Percentiles rank a stretch among this genome's conserved stretches.
These are phyloP conservation scores for Ophiocordyceps unilateralis DNA, from an alignment of 2,329 filamentous ascomycete genomes.

Conservation along the genomic window DNA sequence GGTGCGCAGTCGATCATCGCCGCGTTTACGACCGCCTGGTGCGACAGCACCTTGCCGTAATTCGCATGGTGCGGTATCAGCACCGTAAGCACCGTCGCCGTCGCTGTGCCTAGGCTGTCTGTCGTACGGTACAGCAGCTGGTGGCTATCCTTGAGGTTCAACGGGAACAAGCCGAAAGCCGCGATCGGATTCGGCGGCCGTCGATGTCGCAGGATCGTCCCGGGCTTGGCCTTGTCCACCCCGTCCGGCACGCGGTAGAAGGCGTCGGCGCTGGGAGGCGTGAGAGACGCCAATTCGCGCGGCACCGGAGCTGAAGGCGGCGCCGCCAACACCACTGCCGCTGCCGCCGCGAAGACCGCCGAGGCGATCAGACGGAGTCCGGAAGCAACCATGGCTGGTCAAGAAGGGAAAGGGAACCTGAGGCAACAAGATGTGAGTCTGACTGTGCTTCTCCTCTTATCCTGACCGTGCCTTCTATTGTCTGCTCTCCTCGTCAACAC, in stretches of 20 bases:
- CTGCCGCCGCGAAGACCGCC: not conserved
- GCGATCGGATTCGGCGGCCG: constrained; percentile 7
- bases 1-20: constrained; percentile 17
- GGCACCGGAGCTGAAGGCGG: not conserved
- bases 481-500: not conserved
- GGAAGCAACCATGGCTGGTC: not conserved
- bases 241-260: constrained; percentile 8
- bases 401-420: not conserved
- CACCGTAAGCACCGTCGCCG: constrained; percentile 20
- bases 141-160: constrained; percentile 6
- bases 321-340: not conserved
- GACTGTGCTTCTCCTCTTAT: not conserved
- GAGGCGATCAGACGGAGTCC: not conserved
- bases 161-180: constrained; percentile 5
- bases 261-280: constrained; percentile 7
- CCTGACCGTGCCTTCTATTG: not conserved
- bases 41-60: constrained; percentile 18
- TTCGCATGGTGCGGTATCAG: constrained; percentile 16
- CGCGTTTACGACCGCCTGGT: constrained; percentile 23
- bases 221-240: constrained; percentile 4
- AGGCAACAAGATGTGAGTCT: not conserved
- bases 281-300: not conserved
- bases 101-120: constrained; percentile 16
- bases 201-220: constrained; percentile 8
- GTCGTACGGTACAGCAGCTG: constrained; percentile 23